These are phyloP conservation scores for Betula pendula DNA, from an alignment of 306 rosid genomes.

Conservation along the genomic window DNA sequence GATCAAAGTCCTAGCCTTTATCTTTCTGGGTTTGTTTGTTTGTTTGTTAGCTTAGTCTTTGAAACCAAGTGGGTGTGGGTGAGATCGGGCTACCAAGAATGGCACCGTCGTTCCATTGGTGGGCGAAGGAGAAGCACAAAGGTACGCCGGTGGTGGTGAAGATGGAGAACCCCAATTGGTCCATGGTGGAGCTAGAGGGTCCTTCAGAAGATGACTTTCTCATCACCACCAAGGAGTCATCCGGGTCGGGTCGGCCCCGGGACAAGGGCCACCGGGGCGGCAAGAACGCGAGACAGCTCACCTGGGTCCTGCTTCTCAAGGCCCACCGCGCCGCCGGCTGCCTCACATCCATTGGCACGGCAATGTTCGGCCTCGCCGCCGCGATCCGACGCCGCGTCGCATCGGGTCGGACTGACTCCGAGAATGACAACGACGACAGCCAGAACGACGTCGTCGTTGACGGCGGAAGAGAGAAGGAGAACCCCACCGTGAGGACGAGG, in stretches of 20 bases:
- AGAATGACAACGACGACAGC: conserved; percentile 37
- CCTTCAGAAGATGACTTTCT: conserved; percentile 75
- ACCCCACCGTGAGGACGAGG: conserved; percentile 52
- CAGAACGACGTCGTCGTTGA: conserved; percentile 3
- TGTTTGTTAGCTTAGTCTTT: not conserved
- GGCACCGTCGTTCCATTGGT: conserved; percentile 77
- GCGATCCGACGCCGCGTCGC: conserved; percentile 70
- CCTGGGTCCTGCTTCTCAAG: conserved; percentile 89
- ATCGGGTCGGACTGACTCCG: conserved; percentile 68
- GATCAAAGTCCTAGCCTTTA: conserved; percentile 42
- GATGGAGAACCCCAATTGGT: conserved; percentile 97
- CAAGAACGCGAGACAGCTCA: conserved; percentile 83
- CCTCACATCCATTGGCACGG: conserved; percentile 65
- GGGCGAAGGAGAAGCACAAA: conserved; percentile 61
- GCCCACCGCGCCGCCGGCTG: conserved; percentile 89
- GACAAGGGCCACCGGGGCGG: conserved; percentile 56
- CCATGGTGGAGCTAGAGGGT: conserved; percentile 90
- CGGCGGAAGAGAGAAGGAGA: conserved; percentile 49
- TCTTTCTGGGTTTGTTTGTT: not conserved
- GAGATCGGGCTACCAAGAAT: conserved; percentile 48
- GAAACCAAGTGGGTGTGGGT: not conserved
- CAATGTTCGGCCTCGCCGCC: conserved; percentile 61
- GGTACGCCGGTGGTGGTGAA: conserved; percentile 98
- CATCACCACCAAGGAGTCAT: conserved; percentile 26
- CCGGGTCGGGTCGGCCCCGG: conserved; percentile 27